Conservation (phyloP, 306 rosid species). For the Prunus salicina region DNA sequence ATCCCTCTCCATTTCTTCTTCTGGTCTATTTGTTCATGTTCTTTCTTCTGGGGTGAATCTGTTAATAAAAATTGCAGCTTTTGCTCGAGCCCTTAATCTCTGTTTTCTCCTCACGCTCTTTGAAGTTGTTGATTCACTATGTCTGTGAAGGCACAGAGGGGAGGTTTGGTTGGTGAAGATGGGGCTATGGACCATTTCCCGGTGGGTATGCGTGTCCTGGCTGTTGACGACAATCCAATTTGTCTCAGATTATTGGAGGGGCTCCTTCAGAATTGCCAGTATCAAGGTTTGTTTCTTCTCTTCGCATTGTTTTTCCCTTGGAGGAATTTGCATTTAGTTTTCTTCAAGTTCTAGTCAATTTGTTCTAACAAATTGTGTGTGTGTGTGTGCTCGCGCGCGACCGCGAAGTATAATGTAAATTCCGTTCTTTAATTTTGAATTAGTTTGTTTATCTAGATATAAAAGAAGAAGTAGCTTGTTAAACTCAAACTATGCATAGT, state of each 20-base stretch:
- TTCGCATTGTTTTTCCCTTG: slow-evolving; percentile 4
- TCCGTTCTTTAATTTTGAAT: neutral
- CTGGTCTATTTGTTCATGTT: neutral
- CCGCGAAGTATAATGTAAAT: neutral
- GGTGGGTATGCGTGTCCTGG: slow-evolving; percentile 85
- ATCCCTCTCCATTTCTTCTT: neutral
- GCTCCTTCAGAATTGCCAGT: slow-evolving; percentile 74
- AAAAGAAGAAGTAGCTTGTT: neutral
- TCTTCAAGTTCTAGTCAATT: slow-evolving; percentile 3
- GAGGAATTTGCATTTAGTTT: neutral
- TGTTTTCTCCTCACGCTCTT: slow-evolving; percentile 29
- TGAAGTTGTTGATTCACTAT: slow-evolving; percentile 27
- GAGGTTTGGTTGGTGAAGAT: slow-evolving; percentile 27
- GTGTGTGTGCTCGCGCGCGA: neutral
- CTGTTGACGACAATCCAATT: slow-evolving; percentile 70
- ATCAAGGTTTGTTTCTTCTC: slow-evolving; percentile 54
- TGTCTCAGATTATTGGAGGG: slow-evolving; percentile 66
- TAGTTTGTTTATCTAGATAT: neutral
- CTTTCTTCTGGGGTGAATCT: slow-evolving; percentile 30
- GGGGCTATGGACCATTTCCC: slow-evolving; percentile 50
- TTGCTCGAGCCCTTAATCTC: slow-evolving; percentile 24
- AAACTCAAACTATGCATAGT: neutral
- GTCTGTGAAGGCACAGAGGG: slow-evolving; percentile 53
- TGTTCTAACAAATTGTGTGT: neutral
- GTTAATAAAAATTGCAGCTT: slow-evolving; percentile 29